Evolutionary conservation across 139 green algal species (phyloP), one percentile per base, ranked within the genome.

Genomic region (Chlorella vulgaris): DNA sequence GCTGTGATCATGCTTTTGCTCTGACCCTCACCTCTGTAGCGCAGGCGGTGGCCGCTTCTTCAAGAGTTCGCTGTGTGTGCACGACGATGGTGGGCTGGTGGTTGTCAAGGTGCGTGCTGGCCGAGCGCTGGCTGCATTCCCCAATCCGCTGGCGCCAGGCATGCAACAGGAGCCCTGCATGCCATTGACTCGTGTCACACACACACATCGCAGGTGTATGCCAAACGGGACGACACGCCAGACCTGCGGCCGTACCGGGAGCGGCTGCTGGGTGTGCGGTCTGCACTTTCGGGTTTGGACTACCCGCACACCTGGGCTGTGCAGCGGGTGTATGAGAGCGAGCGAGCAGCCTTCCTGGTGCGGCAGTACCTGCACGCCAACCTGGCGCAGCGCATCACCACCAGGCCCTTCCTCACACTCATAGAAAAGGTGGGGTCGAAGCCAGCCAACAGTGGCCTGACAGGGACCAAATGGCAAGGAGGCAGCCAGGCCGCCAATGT

Each of bases 391-490:
- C 90, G 96, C 35, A 88, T 99, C 31, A 92, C 88, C 83, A 95
- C 94, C 1, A 86, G 96, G 8, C 96, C 96, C 40, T 99, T 99
- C 87, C 85, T 99, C 26, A 91, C 86, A 55, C 60, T 84, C n/a
- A 70, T 93, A 13, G 94, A 99, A 55, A 99, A 98, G 94, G 90
- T 94, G 69, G 6, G n/a, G n/a, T n/a, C n/a, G n/a, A n/a, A n/a
- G n/a, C n/a, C n/a, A n/a, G 51, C 55, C 55, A 58, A 10, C 15
- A 15, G 13, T 58, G 47, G 47, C 10, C 47, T 58, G 47, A 58
- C 15, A 3, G 61, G 5, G 24, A 39, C 2, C 26, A 39, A 3
- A 36, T 68, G 61, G 61, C 10, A 33, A 2, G 29, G 61, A 29
- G n/a, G n/a, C n/a, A 39, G 33, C 26, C 13, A 6, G 36, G 33